Evolutionary conservation across 805 yeast species (phyloP).

Genomic region (Candida insectorum): DNA sequence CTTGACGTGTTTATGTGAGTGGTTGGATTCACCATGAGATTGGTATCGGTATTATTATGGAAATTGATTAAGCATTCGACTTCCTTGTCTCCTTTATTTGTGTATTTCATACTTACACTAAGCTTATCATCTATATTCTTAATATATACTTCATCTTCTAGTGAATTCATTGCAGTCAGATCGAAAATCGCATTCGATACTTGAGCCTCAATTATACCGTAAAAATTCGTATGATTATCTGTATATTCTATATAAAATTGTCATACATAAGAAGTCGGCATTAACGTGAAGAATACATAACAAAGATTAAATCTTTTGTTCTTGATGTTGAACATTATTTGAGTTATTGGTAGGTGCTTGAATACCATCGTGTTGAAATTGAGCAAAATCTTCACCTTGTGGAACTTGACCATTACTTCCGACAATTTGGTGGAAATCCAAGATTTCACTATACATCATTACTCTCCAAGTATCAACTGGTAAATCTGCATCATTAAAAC

Average conservation of each 20-base stretch:
- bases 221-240: too few species aligned
- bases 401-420: constrained; percentile 29
- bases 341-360: constrained; percentile 18
- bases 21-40: constrained; percentile 8
- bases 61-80: constrained; percentile 21
- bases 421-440: constrained; percentile 91
- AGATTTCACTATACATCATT: constrained; percentile 97
- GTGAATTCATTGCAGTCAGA: too few species aligned
- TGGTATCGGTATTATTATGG: constrained; percentile 17
- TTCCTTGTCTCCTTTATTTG: constrained; percentile 3
- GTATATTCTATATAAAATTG: too few species aligned
- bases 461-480: constrained; percentile 99
- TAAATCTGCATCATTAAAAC: constrained; percentile 94
- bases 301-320: too few species aligned
- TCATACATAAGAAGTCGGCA: too few species aligned
- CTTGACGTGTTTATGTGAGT: too few species aligned
- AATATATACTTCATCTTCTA: too few species aligned
- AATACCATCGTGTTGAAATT: constrained; percentile 25
- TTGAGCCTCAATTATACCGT: too few species aligned
- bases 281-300: too few species aligned
- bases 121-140: constrained; percentile 22
- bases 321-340: too few species aligned
- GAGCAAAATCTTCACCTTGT: constrained; percentile 12
- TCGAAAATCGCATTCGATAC: too few species aligned
- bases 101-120: constrained; percentile 17